Evolutionary conservation across 441 rosid genomes (phyloP), one percentile per base, ranked within the genome.

Genomic region (Isatis lusitanica): DNA sequence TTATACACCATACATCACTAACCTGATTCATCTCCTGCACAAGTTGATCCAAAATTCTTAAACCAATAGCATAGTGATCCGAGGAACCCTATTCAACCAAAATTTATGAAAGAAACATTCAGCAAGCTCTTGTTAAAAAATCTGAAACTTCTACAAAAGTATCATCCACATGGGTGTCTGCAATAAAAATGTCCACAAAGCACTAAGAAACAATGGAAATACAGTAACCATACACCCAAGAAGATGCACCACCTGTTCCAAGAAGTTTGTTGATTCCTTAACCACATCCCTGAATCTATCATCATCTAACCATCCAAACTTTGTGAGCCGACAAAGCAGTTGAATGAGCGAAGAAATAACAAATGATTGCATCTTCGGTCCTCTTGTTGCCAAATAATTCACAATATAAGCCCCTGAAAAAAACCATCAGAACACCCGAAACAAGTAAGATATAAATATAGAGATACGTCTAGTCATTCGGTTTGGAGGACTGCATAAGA

Each of bases 21-120:
- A 93, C 99, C 98, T 90, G 97, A 85, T 90, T 96, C 94, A 96
- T 96, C 88, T 96, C 99, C 74, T 91, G 87, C 53, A 96, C 97
- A 65, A 96, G 94, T 75, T 96, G 99, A 87, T 90, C 89, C 73
- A 96, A 80, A 78, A 96, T 93, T 90, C 88, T 93, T 90, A 96
- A 83, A 53, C 98, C 98, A 78, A 96, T 91, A 74, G 87, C 86
- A 82, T 87, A 91, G 80, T 91, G 97, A 84, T 84, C 83, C 12
- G 97, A 77, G 15, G 93, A 81, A 68, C 88, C 97, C 99, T 95
- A 85, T 58, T 59, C 39, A 82, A 66, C 70, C 24, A 81, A 44
- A 61, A 63, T 13, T 44, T 17, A 52, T n/a, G 42, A 52, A 48
- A 75, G 51, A 44, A 74, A 47, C 48, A 44, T 38, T 63, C 38